Percentiles rank a stretch among this genome's conserved stretches.
phyloP scores from a whole-genome alignment of 1,284 basidiomycete species.

The Ceraceosorus guamensis region DNA sequence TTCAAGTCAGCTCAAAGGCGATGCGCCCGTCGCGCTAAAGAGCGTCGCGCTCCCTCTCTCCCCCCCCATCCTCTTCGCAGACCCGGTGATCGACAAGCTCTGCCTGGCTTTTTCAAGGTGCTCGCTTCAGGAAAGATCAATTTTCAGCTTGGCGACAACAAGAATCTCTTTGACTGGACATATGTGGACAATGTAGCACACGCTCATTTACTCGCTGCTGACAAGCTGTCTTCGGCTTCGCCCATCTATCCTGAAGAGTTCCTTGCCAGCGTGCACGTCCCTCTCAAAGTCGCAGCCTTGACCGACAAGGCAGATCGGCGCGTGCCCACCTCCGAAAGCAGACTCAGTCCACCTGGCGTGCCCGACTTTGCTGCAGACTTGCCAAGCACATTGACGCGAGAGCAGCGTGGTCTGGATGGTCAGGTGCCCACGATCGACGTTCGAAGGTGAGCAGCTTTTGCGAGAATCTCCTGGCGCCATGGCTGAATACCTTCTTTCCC shows the following conservation, averaged over 20 bases:
- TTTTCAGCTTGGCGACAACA: slow-evolving; percentile 89
- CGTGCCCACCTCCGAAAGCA: slow-evolving; percentile 34
- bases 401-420: neutral
- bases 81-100: slow-evolving; percentile 82
- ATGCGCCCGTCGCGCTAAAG: too few species aligned
- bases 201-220: slow-evolving; percentile 88
- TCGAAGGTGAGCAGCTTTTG: slow-evolving; percentile 55
- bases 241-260: slow-evolving; percentile 22
- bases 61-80: slow-evolving; percentile 50
- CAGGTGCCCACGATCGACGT: slow-evolving; percentile 16
- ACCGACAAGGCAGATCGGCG: slow-evolving; percentile 22
- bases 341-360: slow-evolving; percentile 34
- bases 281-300: slow-evolving; percentile 16
- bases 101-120: slow-evolving; percentile 71
- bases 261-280: slow-evolving; percentile 46
- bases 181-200: slow-evolving; percentile 93
- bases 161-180: slow-evolving; percentile 93
- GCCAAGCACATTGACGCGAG: slow-evolving; percentile 9
- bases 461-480: slow-evolving; percentile 55
- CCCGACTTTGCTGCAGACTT: slow-evolving; percentile 36
- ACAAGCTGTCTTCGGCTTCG: slow-evolving; percentile 60
- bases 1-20: too few species aligned
- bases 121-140: slow-evolving; percentile 73
- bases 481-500: slow-evolving; percentile 54
- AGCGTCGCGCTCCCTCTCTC: slow-evolving; percentile 8